phyloP scores from a whole-genome alignment of 441 rosid genomes.

The Oxalis stricta region DNA sequence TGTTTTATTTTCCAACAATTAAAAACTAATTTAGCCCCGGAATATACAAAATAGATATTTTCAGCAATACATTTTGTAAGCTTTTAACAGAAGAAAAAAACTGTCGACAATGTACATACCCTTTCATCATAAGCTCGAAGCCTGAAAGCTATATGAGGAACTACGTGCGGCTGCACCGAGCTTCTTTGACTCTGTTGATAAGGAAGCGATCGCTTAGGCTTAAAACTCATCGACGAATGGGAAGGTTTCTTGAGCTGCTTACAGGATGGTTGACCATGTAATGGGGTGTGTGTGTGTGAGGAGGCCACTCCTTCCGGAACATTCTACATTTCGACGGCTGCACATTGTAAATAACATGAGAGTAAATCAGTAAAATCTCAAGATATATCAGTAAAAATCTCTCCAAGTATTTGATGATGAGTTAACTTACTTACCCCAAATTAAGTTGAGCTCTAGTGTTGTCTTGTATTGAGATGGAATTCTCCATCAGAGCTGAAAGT shows the following conservation, averaged over 20 bases:
- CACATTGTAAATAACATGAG: constrained; percentile 1
- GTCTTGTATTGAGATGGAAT: constrained; percentile 69
- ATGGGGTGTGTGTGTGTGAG: constrained; percentile 56
- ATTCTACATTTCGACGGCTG: constrained; percentile 34
- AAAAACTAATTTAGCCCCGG: too few relatives aligned
- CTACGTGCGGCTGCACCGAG: constrained; percentile 18
- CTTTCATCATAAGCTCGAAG: constrained; percentile 35
- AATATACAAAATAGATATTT: too few relatives aligned
- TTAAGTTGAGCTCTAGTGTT: constrained; percentile 42
- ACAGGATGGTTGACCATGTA: constrained; percentile 19
- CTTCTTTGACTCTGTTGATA: constrained; percentile 21
- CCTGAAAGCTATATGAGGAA: too few relatives aligned
- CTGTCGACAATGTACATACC: constrained; percentile 22
- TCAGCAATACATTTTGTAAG: too few relatives aligned
- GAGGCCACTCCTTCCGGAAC: constrained; percentile 41
- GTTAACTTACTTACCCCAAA: too few relatives aligned
- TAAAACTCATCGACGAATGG: constrained; percentile 20
- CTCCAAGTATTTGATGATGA: too few relatives aligned
- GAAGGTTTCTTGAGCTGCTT: constrained; percentile 20
- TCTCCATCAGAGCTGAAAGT: constrained; percentile 63
- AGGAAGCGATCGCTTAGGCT: constrained; percentile 28
- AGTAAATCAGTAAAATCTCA: too few relatives aligned
- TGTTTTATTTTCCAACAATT: too few relatives aligned
- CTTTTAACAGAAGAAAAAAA: constrained; percentile 3
- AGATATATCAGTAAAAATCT: too few relatives aligned